A percentile compares a stretch with the other conserved stretches of the same genome.
These are phyloP conservation scores for Elsinoe australis DNA, from an alignment of 2,329 filamentous ascomycete genomes.

Conservation along the genomic window DNA sequence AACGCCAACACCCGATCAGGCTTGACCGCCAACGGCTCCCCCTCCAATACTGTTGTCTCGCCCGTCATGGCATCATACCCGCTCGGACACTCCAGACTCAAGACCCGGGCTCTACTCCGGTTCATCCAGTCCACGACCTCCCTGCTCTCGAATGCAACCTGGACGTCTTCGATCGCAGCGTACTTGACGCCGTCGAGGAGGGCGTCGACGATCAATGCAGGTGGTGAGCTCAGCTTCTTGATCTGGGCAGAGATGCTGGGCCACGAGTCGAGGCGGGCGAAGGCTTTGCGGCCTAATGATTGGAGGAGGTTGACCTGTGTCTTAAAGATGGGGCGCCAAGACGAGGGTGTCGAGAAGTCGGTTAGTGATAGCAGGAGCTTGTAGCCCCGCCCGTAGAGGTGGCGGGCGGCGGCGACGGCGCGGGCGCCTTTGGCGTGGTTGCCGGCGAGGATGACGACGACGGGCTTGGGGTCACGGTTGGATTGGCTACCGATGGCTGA, in stretches of 20 bases:
- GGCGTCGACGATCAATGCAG: conserved; percentile 81
- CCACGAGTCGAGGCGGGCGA: conserved; percentile 56
- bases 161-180: conserved; percentile 67
- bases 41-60: conserved; percentile 58
- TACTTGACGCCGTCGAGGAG: conserved; percentile 82
- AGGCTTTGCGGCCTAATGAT: conserved; percentile 46
- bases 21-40: conserved; percentile 68
- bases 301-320: conserved; percentile 75
- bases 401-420: conserved; percentile 75
- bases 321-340: conserved; percentile 70
- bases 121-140: conserved; percentile 93
- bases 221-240: conserved; percentile 52
- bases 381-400: conserved; percentile 74
- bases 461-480: conserved; percentile 43
- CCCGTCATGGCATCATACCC: conserved; percentile 77
- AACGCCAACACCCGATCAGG: conserved; percentile 78
- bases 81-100: conserved; percentile 86
- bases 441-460: conserved; percentile 77
- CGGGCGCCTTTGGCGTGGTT: conserved; percentile 85
- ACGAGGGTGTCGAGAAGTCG: conserved; percentile 72
- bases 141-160: conserved; percentile 75
- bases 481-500: conserved; percentile 40
- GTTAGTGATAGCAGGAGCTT: conserved; percentile 77
- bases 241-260: conserved; percentile 48
- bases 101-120: conserved; percentile 69